Evolutionary conservation across 768 basidiomycete species (phyloP).

Genomic region (Amanita muscaria): DNA sequence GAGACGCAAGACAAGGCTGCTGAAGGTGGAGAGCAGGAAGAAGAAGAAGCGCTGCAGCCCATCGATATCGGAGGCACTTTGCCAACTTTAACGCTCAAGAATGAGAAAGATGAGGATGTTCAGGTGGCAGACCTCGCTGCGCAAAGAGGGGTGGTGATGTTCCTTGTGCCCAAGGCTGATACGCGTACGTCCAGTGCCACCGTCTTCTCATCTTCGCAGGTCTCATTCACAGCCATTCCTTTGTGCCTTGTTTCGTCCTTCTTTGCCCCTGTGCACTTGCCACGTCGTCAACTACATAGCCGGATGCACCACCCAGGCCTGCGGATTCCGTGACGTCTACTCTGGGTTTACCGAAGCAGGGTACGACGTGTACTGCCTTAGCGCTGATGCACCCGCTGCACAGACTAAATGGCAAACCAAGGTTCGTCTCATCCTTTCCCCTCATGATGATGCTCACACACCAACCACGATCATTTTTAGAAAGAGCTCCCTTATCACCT

Average conservation of each 20-base stretch:
- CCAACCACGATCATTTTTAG: slow-evolving; percentile 30
- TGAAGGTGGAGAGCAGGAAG: slow-evolving; percentile 15
- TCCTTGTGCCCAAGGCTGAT: slow-evolving; percentile 79
- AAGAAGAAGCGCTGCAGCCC: slow-evolving; percentile 4
- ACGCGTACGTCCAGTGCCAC: slow-evolving; percentile 46
- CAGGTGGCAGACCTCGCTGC: slow-evolving; percentile 53
- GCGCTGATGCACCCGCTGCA: slow-evolving; percentile 64
- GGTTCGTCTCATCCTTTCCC: slow-evolving; percentile 28
- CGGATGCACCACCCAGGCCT: slow-evolving; percentile 90
- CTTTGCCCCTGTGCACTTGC: background rate
- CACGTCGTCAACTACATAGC: slow-evolving; percentile 36
- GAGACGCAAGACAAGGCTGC: slow-evolving; percentile 7
- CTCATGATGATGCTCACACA: background rate
- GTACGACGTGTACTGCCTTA: slow-evolving; percentile 79
- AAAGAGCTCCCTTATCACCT: slow-evolving; percentile 80
- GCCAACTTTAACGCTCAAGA: slow-evolving; percentile 69
- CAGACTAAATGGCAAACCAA: slow-evolving; percentile 84
- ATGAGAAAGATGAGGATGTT: slow-evolving; percentile 77
- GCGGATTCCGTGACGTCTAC: slow-evolving; percentile 81
- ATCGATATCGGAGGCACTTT: slow-evolving; percentile 60
- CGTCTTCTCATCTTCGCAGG: background rate
- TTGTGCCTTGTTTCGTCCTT: background rate
- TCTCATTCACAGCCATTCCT: background rate
- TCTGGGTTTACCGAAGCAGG: slow-evolving; percentile 61
- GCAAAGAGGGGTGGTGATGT: slow-evolving; percentile 73